These are phyloP conservation scores for Truncatella angustata DNA, from an alignment of 2,329 filamentous ascomycete species.

Conservation along the genomic window DNA sequence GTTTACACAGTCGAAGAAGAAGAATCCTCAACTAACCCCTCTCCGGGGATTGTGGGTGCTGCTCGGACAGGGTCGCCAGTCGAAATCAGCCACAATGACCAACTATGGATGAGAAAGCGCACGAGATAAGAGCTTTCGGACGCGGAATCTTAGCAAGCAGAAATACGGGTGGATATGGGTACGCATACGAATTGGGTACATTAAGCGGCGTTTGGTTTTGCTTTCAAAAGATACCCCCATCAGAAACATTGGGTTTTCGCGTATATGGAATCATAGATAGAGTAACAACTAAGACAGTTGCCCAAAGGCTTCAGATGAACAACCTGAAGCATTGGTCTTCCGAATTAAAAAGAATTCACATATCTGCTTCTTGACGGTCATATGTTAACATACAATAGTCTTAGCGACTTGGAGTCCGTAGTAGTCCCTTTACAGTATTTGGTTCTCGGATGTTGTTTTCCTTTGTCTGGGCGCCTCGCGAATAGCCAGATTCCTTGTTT, in stretches of 20 bases:
- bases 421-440: too few relatives aligned
- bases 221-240: conserved; percentile 1
- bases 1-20: conserved; percentile 9
- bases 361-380: neutral
- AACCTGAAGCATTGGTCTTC: too few relatives aligned
- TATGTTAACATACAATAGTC: neutral
- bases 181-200: neutral
- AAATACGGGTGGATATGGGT: neutral
- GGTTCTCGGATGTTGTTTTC: too few relatives aligned
- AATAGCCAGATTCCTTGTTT: too few relatives aligned
- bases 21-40: neutral
- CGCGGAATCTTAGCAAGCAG: too few relatives aligned
- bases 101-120: neutral
- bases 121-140: neutral
- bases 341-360: neutral
- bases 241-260: conserved; percentile 5
- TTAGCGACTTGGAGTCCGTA: too few relatives aligned
- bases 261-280: neutral
- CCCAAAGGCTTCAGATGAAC: neutral
- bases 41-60: neutral
- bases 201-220: neutral
- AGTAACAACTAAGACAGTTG: neutral
- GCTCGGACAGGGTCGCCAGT: neutral
- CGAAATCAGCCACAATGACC: neutral
- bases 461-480: too few relatives aligned